A percentile compares a stretch with the other conserved stretches of the same genome.
These are phyloP conservation scores for Phytophthora cajani DNA, from an alignment of 352 stramenopile genomes.

Conservation along the genomic window DNA sequence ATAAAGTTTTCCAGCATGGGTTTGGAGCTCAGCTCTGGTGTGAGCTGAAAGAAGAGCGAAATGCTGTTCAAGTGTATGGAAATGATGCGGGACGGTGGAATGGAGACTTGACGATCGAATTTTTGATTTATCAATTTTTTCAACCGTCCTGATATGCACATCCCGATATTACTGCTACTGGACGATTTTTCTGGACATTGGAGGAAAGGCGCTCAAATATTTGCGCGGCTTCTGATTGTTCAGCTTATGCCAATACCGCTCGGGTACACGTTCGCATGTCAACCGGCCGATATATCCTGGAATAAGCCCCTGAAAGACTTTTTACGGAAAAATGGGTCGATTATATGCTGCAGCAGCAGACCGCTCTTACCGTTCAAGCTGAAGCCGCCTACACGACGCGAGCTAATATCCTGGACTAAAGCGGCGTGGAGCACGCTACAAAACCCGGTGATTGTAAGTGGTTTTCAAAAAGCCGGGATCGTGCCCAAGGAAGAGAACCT, in stretches of 20 bases:
- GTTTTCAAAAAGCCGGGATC: too few species aligned
- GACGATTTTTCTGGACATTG: not conserved
- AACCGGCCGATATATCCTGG: too few species aligned
- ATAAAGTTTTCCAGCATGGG: not conserved
- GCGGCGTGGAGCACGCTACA: too few species aligned
- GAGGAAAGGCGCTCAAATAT: conserved; percentile 6
- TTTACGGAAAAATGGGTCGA: too few species aligned
- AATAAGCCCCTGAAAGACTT: too few species aligned
- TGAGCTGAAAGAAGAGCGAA: not conserved
- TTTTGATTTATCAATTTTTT: not conserved
- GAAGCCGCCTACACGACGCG: too few species aligned
- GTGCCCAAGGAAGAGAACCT: too few species aligned
- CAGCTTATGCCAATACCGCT: not conserved
- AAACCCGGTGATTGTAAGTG: too few species aligned
- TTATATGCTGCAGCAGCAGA: too few species aligned
- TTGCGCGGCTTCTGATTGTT: not conserved
- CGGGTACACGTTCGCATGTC: conserved; percentile 8
- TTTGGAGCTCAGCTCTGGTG: not conserved
- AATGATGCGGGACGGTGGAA: not conserved
- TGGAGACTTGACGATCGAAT: not conserved
- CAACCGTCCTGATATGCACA: not conserved
- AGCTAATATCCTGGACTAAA: too few species aligned
- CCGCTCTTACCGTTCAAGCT: too few species aligned
- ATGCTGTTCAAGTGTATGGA: not conserved
- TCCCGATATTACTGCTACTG: too few species aligned